Base-by-base conservation (phyloP, 2,329 filamentous ascomycete genomes). In the Xylaria multiplex region DNA sequence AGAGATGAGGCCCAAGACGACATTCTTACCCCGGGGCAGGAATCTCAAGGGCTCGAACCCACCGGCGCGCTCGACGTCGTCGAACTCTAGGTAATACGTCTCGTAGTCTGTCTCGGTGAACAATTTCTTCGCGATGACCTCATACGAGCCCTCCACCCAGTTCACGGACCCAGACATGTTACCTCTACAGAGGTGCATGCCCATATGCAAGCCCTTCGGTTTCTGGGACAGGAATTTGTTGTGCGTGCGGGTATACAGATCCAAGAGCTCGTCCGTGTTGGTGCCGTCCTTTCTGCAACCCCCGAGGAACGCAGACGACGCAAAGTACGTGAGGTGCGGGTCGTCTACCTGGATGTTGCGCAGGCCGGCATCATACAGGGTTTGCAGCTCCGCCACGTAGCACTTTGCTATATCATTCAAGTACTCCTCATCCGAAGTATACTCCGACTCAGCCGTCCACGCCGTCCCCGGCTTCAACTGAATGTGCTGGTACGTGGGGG, bases 401-500 rank as follows among this genome's bases (percentile, higher is more conserved):
- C 84, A 85, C 62, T 79, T 80, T 56, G 85, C 83, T 45, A 87
- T 82, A 66, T 87, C 85, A 14, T 75, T 78, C 58, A 87, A 85
- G 70, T 87, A 87, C 70, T 84, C 82, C 61, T 82, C 77, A 42
- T 86, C 84, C 19, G 79, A 81, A 16, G 74, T 69, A 67, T 87
- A 87, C 43, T 84, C 82, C 1, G 82, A 80, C 62, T 81, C 81
- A 5, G 65, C 32, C 1, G 73, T 76, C 67, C 84, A 88, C 30
- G 84, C 84, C 59, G 79, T 77, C 57, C 84, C 84, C 64, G 84
- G 81, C 71, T 81, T 83, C 70, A 86, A 85, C 43, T 88, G 84
- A 73, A 90, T 82, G 74, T 91, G 88, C 74, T 90, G 90, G 83
- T 87, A 90, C 71, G 85, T 85, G 0, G 87, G 87, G 2, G 86